Evolutionary conservation across 2,329 filamentous ascomycete genomes (phyloP), one percentile per base, ranked within the genome.

Genomic region (Talaromyces sp.): DNA sequence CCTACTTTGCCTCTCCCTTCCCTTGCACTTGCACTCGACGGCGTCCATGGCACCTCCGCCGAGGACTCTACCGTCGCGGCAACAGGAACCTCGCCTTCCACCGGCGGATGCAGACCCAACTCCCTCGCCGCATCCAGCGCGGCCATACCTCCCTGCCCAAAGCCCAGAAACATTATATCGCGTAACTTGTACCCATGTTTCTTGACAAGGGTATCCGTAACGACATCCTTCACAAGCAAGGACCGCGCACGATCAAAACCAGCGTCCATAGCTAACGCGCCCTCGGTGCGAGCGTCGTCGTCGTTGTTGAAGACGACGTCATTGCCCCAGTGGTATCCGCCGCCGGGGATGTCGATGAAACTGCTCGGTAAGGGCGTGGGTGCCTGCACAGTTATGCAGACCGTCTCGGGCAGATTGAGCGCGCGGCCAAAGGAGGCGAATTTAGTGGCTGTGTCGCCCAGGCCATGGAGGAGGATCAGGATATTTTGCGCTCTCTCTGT

Each of bases 381-480:
- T 0, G 88, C 93, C 72, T 90, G 90, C 48, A 96, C 81, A 7
- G 91, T 85, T 62, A 97, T 85, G 71, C 88, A 87, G 64, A 88
- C 84, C 61, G 93, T 93, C 72, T 93, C 90, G 0, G 92, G 92
- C 3, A 96, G 85, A 67, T 84, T 82, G 67, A 96, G 79, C 69
- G 86, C 87, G 64, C 82, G 81, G 22, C 88, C 91, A 67, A 96
- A 90, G 52, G 79, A 79, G 66, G 86, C 84, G 75, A 95, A 96
- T 41, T 90, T 83, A 3, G 75, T 72, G 66, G 91, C 85, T 39
- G 85, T 87, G 78, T 96, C 93, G 67, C 93, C 93, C 13, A 96
- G 85, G 68, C 92, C 92, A 77, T 96, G 93, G 65, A 96, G 87
- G 60, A 96, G 85, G 73, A 96, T 79, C 67, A 96, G 86, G 70